phyloP scores from a whole-genome alignment of 1,139 yeast genomes.

The Suhomyces kunorum region DNA sequence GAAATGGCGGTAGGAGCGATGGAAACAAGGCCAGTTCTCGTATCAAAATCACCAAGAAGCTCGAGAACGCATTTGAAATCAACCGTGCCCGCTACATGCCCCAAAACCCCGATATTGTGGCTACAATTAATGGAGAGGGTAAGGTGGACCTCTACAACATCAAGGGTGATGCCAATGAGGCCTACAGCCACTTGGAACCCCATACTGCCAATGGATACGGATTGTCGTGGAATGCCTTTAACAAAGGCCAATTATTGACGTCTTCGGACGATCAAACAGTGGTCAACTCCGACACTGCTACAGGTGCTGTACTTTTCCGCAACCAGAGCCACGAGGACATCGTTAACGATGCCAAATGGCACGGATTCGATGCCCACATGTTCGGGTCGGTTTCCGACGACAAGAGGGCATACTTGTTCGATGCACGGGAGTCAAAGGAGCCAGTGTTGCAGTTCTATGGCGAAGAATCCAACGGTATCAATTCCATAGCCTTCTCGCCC shows the following conservation, averaged over 20 bases:
- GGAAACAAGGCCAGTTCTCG: conserved; percentile 43
- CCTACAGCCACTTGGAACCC: conserved; percentile 42
- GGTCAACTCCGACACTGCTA: conserved; percentile 55
- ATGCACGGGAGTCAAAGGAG: conserved; percentile 32
- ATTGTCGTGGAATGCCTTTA: conserved; percentile 57
- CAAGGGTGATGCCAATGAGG: conserved; percentile 26
- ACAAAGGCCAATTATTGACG: conserved; percentile 53
- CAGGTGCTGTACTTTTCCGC: conserved; percentile 23
- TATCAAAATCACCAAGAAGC: conserved; percentile 63
- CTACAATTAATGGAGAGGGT: conserved; percentile 80
- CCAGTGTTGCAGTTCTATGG: conserved; percentile 35
- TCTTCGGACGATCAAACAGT: conserved; percentile 65
- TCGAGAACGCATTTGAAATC: conserved; percentile 57
- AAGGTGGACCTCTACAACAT: conserved; percentile 65
- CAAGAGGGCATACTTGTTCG: conserved; percentile 44
- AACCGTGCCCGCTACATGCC: conserved; percentile 87
- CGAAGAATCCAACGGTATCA: conserved; percentile 48
- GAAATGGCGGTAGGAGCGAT: conserved; percentile 18
- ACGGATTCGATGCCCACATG: conserved; percentile 45
- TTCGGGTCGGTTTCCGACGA: conserved; percentile 79
- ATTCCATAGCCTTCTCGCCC: conserved; percentile 65
- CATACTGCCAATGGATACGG: conserved; percentile 75
- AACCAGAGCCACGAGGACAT: conserved; percentile 50
- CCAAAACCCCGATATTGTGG: conserved; percentile 62
- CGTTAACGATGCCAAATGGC: conserved; percentile 79